Evolutionary conservation across 805 yeast species (phyloP), one percentile per base, ranked within the genome.

Genomic region (Lipomyces spencermartinsiae): DNA sequence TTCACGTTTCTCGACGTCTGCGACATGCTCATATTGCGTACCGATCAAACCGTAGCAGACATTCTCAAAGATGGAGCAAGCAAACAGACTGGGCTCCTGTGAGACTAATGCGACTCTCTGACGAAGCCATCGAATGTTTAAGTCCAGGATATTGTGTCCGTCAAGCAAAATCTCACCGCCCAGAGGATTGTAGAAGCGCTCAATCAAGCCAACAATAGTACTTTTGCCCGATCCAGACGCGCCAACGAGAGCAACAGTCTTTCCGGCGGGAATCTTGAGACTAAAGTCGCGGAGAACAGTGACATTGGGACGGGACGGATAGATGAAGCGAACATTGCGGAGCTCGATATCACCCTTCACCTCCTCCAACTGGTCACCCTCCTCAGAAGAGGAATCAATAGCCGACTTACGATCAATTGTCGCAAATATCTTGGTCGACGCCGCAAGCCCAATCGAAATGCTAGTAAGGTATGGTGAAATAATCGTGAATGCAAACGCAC

Each of bases 201-300:
- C 96, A 0, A 92, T 89, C 39, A 94, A 80, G 74, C 93, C 87
- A 69, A 94, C 81, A 59, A 94, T 86, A 0, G 98, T 94, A 0
- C 97, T 92, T 80, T 94, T 94, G 39, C 98, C 98, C 73, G 94
- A 89, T 2, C 98, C 98, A 3, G 97, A 90, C 4, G 97, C 95
- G 1, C 98, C 98, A 16, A 94, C 98, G 71, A 94, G 85, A 14
- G 98, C 98, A 39, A 93, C 96, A 71, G 92, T 93, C 74, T 88
- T 80, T 9, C 98, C 98, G 1, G 97, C 92, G 8, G 94, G 93
- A 51, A 94, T 89, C 1, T 87, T 85, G 73, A 94, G 90, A 4
- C 86, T 81, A 56, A 93, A 92, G 77, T 93, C 88, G 35, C 85
- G 83, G 72, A 94, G 83, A 68, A 94, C 94, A 60, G 92, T 90